A percentile compares a stretch with the other conserved stretches of the same genome.
Conservation (phyloP, 257 asterid genomes). For the Thymus mandschuricus region DNA sequence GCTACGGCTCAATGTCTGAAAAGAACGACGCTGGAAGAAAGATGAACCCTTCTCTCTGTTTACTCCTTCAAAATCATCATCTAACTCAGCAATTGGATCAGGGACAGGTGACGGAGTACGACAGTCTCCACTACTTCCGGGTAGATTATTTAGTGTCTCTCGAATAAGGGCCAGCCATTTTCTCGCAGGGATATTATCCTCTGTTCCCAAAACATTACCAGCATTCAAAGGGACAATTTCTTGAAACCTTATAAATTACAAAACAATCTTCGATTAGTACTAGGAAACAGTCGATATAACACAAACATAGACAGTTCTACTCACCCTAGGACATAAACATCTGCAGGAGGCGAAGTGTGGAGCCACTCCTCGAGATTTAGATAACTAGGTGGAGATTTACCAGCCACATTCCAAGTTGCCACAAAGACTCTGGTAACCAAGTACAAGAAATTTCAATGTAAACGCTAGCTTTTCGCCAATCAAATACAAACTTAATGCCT, state of each 20-base stretch:
- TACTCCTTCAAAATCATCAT: slow-evolving; percentile 86
- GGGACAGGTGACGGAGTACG: slow-evolving; percentile 82
- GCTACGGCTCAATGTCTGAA: slow-evolving; percentile 75
- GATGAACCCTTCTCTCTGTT: slow-evolving; percentile 51
- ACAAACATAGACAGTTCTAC: slow-evolving; percentile 26
- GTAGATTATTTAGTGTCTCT: slow-evolving; percentile 69
- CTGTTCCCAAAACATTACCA: slow-evolving; percentile 96
- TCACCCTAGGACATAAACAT: slow-evolving; percentile 96
- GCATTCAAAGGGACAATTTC: slow-evolving; percentile 98
- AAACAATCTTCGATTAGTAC: slow-evolving; percentile 10
- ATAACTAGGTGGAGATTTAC: slow-evolving; percentile 85
- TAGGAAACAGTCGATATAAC: background rate
- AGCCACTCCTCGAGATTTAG: slow-evolving; percentile 93
- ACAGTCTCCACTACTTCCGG: slow-evolving; percentile 62
- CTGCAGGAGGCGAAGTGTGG: slow-evolving; percentile 97
- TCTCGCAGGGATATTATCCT: slow-evolving; percentile 91
- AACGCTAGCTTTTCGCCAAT: slow-evolving; percentile 3
- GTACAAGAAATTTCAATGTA: background rate
- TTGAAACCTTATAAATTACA: slow-evolving; percentile 71
- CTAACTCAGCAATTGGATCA: slow-evolving; percentile 76
- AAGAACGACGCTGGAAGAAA: slow-evolving; percentile 70
- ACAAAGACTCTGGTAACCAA: slow-evolving; percentile 63
- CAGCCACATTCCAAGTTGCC: slow-evolving; percentile 99
- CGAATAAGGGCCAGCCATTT: slow-evolving; percentile 89
- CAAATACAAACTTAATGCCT: background rate